Evolutionary conservation across 768 basidiomycete species (phyloP).

Genomic region (Phanerochaete carnosa): DNA sequence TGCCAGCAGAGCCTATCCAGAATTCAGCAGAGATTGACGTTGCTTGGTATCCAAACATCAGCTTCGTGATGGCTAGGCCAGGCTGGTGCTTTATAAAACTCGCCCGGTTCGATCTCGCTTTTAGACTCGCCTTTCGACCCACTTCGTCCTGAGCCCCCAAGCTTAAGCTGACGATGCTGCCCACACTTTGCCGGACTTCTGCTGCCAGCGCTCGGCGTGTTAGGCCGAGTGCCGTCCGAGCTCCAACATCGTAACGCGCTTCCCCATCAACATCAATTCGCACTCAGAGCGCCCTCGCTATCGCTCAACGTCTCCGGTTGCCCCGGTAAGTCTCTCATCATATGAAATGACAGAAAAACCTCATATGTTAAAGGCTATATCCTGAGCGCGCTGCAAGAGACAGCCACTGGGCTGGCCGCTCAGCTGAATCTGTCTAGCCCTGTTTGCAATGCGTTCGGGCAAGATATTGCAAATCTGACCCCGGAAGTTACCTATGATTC

Average conservation of each 20-base stretch:
- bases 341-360: not conserved
- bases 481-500: conserved; percentile 64
- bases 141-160: too few relatives aligned
- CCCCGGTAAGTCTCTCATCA: conserved; percentile 16
- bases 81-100: too few relatives aligned
- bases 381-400: conserved; percentile 43
- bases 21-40: too few relatives aligned
- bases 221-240: not conserved
- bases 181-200: not conserved
- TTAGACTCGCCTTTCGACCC: too few relatives aligned
- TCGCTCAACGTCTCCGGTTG: conserved; percentile 27
- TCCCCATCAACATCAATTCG: not conserved
- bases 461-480: conserved; percentile 53
- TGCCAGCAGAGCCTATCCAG: too few relatives aligned
- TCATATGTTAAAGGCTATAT: conserved; percentile 46
- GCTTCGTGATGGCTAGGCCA: too few relatives aligned
- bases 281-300: conserved; percentile 1
- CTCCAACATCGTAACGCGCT: conserved; percentile 4
- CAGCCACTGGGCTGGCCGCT: conserved; percentile 48
- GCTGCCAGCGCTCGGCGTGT: not conserved
- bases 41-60: too few relatives aligned
- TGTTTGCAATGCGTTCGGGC: conserved; percentile 64
- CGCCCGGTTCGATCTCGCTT: too few relatives aligned
- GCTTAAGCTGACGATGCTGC: too few relatives aligned
- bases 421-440: conserved; percentile 50